phyloP scores from a whole-genome alignment of 73 alveolate species.

The Symbiodinium natans region DNA sequence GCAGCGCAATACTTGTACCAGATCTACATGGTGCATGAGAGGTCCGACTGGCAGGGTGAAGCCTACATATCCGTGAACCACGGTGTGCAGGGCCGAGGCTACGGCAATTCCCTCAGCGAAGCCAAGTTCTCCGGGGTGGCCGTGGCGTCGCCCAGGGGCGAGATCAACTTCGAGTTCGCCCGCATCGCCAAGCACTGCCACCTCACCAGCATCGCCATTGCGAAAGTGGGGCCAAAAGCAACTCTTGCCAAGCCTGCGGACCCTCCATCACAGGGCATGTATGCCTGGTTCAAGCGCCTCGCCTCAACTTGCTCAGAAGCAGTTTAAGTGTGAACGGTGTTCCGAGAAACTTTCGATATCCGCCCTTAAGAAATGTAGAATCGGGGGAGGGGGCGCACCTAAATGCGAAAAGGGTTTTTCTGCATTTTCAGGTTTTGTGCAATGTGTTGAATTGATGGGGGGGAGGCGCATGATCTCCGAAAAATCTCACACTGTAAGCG shows the following conservation, averaged over 20 bases:
- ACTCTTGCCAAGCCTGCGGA: neutral
- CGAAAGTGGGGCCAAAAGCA: neutral
- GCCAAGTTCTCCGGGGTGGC: conserved; percentile 30
- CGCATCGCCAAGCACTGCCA: conserved; percentile 15
- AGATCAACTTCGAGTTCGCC: conserved; percentile 48
- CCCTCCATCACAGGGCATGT: conserved; percentile 49
- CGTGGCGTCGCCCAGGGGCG: conserved; percentile 45
- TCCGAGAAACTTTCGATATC: neutral
- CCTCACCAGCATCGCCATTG: conserved; percentile 34
- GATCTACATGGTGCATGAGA: neutral
- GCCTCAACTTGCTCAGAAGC: neutral
- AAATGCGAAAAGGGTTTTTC: too few relatives aligned
- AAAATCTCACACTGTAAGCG: too few relatives aligned
- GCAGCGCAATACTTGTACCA: conserved; percentile 37
- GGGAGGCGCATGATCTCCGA: too few relatives aligned
- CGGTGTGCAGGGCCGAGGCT: neutral
- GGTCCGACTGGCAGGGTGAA: neutral
- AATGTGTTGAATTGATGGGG: too few relatives aligned
- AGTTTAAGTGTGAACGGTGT: neutral
- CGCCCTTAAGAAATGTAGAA: neutral
- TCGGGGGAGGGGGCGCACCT: too few relatives aligned
- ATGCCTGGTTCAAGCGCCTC: conserved; percentile 48
- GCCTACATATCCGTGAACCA: conserved; percentile 36
- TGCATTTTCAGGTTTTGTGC: too few relatives aligned
- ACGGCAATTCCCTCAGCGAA: neutral